Base-by-base conservation (phyloP, 2,329 filamentous ascomycete species). In the Hypoxylon sp. region DNA sequence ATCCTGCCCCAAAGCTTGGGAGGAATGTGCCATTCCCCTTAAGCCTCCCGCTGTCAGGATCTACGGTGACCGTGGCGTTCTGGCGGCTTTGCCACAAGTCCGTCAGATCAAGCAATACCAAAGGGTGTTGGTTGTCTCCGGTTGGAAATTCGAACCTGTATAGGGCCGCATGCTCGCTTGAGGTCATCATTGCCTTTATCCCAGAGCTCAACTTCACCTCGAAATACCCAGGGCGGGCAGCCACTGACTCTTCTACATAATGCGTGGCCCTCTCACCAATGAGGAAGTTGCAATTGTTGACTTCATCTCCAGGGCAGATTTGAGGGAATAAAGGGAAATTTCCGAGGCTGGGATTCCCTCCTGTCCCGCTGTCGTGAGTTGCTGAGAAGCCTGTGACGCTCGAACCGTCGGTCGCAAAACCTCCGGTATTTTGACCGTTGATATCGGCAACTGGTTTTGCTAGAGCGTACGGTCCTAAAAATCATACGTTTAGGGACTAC, bases 1-100 rank as follows among this genome's bases (percentile, higher is more conserved):
- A 84, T 0, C 88, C 88, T 9, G 85, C 82, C 0, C 89, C 89
- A 69, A 91, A 91, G 39, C 86, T 90, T 1, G 89, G 89, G 2
- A 79, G 78, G 63, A 90, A 91, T 0, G 82, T 85, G 1, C 87
- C 89, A 54, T 84, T 86, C 13, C 87, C 88, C 5, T 80, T 85
- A 48, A 91, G 82, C 44, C 87, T 82, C 0, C 87, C 88, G 1
- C 82, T 87, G 0, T 77, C 73, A 0, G 77, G 66, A 63, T 89
- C 81, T 0, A 90, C 83, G 3, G 78, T 80, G 19, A 89, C 80
- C 2, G 79, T 83, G 0, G 82, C 86, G 59, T 87, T 85, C 29
- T 80, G 82, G 0, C 80, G 76, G 48, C 85, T 84, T 63, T 85
- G 78, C 29, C 87, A 85, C 2, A 91, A 77, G 73, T 91, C 89